Percentiles rank a stretch among this genome's conserved stretches.
These are phyloP conservation scores for Eucalyptus rudis DNA, from an alignment of 345 rosid species.

Conservation along the genomic window DNA sequence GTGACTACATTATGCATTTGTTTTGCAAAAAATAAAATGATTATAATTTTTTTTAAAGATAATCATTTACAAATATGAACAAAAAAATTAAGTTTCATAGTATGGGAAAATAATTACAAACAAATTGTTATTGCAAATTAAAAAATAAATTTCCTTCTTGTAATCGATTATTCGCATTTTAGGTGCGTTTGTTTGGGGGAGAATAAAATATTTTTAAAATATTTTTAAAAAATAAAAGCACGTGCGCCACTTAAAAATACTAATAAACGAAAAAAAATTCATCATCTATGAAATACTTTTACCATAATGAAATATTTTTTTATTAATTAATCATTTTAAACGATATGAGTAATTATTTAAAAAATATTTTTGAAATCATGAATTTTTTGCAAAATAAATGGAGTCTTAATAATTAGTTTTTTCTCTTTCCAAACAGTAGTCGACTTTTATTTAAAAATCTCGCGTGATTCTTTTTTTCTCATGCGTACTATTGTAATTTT, in stretches of 20 bases:
- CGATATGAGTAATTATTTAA: fast-evolving
- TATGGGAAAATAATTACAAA: no score
- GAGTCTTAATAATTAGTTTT: neutral
- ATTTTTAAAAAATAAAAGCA: no score
- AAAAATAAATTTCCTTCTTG: no score
- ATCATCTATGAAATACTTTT: no score
- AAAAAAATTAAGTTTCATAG: no score
- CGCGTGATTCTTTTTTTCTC: neutral
- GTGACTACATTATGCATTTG: neutral
- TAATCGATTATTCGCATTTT: fast-evolving
- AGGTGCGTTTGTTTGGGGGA: no score
- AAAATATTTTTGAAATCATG: neutral
- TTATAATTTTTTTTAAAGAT: fast-evolving
- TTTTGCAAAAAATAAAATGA: neutral
- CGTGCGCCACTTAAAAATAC: no score
- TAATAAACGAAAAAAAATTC: no score
- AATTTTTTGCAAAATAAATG: neutral
- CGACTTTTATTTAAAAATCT: neutral
- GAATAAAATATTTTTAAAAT: no score
- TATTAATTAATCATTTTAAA: neutral
- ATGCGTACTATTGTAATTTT: neutral
- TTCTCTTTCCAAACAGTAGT: neutral
- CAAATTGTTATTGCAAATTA: no score
- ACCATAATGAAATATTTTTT: no score
- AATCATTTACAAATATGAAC: no score